Percentiles rank a stretch among this genome's conserved stretches.
Conservation (phyloP, 2,329 filamentous ascomycete genomes). For the Triangularia verruculosa region DNA sequence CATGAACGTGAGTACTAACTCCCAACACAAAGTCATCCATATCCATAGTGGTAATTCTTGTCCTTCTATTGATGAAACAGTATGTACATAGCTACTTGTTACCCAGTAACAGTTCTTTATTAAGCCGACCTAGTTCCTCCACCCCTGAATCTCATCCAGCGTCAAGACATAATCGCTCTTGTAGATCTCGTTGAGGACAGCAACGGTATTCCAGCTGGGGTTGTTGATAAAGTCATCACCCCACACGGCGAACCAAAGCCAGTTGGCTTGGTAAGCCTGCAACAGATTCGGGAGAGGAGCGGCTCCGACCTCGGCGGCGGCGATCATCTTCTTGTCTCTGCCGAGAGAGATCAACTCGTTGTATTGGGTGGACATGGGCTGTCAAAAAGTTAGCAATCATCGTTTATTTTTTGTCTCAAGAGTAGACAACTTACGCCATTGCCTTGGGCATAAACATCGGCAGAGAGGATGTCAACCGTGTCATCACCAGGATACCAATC, state of each 20-base stretch:
- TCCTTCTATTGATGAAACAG: background rate
- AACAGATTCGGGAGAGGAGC: constrained; percentile 43
- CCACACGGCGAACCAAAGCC: constrained; percentile 49
- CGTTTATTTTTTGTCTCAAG: background rate
- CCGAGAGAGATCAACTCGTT: constrained; percentile 42
- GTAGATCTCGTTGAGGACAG: constrained; percentile 39
- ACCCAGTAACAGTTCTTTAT: too few relatives aligned
- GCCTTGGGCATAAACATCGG: constrained; percentile 44
- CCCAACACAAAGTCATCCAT: too few relatives aligned
- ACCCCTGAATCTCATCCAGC: constrained; percentile 37
- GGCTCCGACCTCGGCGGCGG: constrained; percentile 45
- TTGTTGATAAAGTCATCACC: constrained; percentile 43
- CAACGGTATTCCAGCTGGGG: constrained; percentile 39
- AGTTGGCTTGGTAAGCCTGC: constrained; percentile 44
- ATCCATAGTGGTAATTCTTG: background rate
- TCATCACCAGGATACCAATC: constrained; percentile 48
- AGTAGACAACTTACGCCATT: constrained; percentile 37
- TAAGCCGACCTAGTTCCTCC: constrained; percentile 20
- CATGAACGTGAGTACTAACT: too few relatives aligned
- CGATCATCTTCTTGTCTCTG: constrained; percentile 46
- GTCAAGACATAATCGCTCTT: constrained; percentile 35
- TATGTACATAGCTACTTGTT: background rate
- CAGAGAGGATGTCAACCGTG: constrained; percentile 45
- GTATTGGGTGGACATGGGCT: constrained; percentile 44
- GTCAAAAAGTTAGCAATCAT: background rate